Base-by-base conservation (phyloP, 2,329 filamentous ascomycete genomes). In the Fusarium sp. region DNA sequence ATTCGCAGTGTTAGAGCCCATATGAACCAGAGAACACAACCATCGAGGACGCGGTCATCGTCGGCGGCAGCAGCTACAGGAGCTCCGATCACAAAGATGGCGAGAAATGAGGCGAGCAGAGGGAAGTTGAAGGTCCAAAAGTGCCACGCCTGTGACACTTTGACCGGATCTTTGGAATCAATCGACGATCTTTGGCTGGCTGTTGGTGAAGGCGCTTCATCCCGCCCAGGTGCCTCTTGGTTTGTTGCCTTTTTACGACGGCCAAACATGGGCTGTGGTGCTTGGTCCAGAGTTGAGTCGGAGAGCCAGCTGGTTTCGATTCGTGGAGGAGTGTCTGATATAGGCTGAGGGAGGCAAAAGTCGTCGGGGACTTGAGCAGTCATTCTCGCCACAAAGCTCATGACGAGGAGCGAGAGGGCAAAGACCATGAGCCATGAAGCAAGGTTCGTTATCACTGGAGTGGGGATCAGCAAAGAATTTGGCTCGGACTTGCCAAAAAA, bases 21-120 rank as follows among this genome's bases (percentile, higher is more conserved):
- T 41, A 84, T 66, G 38, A 84, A 82, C 71, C 85, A 82, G 6
- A 88, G 75, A 15, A 83, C 76, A 24, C 80, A 81, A 1, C 82
- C 82, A 37, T 88, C 82, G 6, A 88, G 77, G 3, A 81, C 71
- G 1, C 80, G 77, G 23, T 82, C 78, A 50, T 81, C 79, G 3
- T 73, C 58, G 0, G 69, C 66, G 0, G 58, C 39, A 5, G 74
- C 68, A 1, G 83, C 80, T 1, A 86, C 60, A 0, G 84, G 84
- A 0, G 84, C 62, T 3, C 84, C 84, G 10, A 85, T 33, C 2
- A 75, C 31, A 5, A 81, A 68, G 12, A 82, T 75, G 11, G 75
- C 62, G 9, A 78, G 29, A 41, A 82, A 69, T 5, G 73, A 73
- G 3, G 59, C 65, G 9, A 65, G 20, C 70, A 80, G 1, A 74